Evolutionary conservation across 495 filamentous ascomycete species (phyloP).

Genomic region (Diplogelasinospora grovesii): DNA sequence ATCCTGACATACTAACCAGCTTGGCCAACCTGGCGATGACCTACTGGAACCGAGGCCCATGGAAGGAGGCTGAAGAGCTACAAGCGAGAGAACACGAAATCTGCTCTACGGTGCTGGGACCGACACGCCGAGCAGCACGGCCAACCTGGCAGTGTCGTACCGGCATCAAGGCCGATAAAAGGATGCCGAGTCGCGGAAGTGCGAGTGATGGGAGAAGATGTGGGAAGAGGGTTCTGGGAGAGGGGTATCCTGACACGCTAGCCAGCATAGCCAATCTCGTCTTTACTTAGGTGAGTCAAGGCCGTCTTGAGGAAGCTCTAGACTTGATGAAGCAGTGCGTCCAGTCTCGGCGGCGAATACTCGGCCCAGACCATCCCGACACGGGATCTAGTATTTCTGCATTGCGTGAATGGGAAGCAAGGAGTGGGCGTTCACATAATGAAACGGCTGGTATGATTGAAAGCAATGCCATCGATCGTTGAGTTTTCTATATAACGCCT

Average conservation of each 20-base stretch:
- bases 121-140: no score
- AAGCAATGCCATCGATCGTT: background rate
- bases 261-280: background rate
- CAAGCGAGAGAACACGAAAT: no score
- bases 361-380: background rate
- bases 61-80: no score
- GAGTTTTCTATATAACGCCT: background rate
- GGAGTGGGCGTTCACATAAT: background rate
- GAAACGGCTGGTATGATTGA: background rate
- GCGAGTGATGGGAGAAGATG: no score
- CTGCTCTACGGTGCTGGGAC: no score
- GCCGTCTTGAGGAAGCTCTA: background rate
- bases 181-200: no score
- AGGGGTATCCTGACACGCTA: background rate
- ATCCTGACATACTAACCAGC: no score
- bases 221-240: background rate
- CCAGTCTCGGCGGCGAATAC: background rate
- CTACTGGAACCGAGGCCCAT: no score
- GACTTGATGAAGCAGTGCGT: background rate
- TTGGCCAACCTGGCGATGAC: no score
- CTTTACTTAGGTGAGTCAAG: background rate
- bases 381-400: background rate
- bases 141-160: no score
- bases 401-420: background rate
- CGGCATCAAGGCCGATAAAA: no score